Evolutionary conservation across 2,329 filamentous ascomycete species (phyloP), one percentile per base, ranked within the genome.

Genomic region (Diaporthe sp.): DNA sequence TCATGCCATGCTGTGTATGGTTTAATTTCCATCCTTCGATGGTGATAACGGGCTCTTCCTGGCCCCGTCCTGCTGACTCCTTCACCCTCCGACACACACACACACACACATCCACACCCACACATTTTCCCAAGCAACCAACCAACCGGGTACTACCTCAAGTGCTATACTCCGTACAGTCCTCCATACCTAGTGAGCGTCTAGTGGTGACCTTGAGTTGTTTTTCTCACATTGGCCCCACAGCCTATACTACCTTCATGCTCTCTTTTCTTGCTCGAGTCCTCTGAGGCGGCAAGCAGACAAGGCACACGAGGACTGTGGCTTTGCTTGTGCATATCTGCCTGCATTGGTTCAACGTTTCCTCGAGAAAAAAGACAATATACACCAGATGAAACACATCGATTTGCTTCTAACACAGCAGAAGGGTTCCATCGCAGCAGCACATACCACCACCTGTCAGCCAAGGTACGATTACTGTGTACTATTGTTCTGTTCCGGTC

Each of bases 21-120:
- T n/a, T 37, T 51, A 51, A 66, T 66, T 66, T 66, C 61, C 61
- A 66, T 66, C 61, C 61, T 66, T 66, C 61, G 30, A 66, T 66
- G 27, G 42, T 50, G 30, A 30, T 25, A 65, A 35, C 61, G 61
- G 42, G 30, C 61, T 35, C 30, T 35, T 35, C 19, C 12, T 66
- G 27, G 44, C 47, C 61, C 61, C 61, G 61, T 25, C 27, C 42
- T 59, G 58, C 37, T 44, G 25, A 44, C 39, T 65, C 59, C 39
- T 50, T 50, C 22, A n/a, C 44, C 13, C 59, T 17, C 59, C 25
- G 47, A 65, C 59, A 44, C 25, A 9, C 42, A 5, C 35, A n/a
- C n/a, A n/a, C n/a, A n/a, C n/a, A n/a, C n/a, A 63, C 39, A 27
- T 27, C 8, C 39, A 61, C 35, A 27, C 58, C 22, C 35, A 25